Evolutionary conservation across 2,329 filamentous ascomycete genomes (phyloP).

Genomic region (Lachnellula willkommii): DNA sequence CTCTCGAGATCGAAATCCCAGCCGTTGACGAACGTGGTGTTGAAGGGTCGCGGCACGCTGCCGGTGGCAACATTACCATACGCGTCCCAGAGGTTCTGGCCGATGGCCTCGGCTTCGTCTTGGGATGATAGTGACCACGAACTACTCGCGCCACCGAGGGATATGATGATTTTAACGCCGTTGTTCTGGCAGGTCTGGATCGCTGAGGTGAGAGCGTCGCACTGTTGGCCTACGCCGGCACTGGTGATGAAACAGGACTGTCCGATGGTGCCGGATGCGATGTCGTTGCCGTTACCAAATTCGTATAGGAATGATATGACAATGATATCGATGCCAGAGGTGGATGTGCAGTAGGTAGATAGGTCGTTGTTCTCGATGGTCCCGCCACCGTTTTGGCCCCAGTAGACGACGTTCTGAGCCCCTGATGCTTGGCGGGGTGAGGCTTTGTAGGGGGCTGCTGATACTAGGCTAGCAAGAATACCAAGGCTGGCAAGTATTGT

Average conservation of each 20-base stretch:
- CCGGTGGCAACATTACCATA: conserved; percentile 37
- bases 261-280: conserved; percentile 38
- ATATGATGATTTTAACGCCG: conserved; percentile 42
- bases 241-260: conserved; percentile 35
- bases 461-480: neutral
- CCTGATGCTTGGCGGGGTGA: conserved; percentile 7
- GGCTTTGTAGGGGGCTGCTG: neutral
- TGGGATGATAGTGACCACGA: conserved; percentile 33
- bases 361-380: conserved; percentile 29
- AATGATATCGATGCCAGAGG: conserved; percentile 38
- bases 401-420: neutral
- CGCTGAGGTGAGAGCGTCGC: conserved; percentile 36
- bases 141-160: conserved; percentile 39
- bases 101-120: conserved; percentile 37
- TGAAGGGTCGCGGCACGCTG: conserved; percentile 39
- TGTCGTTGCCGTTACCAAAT: conserved; percentile 34
- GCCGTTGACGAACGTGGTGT: conserved; percentile 44
- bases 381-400: conserved; percentile 24
- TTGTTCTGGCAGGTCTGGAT: conserved; percentile 39
- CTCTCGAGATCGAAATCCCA: conserved; percentile 48
- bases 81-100: conserved; percentile 40
- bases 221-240: conserved; percentile 33
- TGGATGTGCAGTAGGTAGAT: conserved; percentile 34
- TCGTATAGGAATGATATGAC: conserved; percentile 40
- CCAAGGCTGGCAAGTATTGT: conserved; percentile 2